These are phyloP conservation scores for Lodderomyces parapsilosis DNA, from an alignment of 1,139 yeast species.

Conservation along the genomic window DNA sequence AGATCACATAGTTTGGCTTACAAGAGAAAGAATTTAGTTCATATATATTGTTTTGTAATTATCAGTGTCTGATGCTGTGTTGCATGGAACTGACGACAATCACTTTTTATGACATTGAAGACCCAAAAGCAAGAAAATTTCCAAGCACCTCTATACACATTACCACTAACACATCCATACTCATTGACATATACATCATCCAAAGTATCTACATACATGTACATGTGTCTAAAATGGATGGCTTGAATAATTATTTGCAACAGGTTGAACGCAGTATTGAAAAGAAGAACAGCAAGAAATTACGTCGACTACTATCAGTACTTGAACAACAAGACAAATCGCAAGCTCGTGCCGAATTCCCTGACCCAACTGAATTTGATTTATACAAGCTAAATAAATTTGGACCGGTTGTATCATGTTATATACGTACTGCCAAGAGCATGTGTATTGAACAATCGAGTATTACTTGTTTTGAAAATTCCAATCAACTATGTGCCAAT, in stretches of 20 bases:
- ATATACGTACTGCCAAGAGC: constrained; percentile 39
- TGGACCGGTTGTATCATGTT: constrained; percentile 32
- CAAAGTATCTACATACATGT: too few relatives aligned
- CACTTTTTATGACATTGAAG: too few relatives aligned
- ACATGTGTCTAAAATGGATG: too few relatives aligned
- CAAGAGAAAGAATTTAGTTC: too few relatives aligned
- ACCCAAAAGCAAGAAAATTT: too few relatives aligned
- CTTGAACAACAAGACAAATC: constrained; percentile 33
- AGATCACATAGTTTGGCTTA: too few relatives aligned
- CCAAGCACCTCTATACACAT: too few relatives aligned
- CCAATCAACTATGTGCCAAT: constrained; percentile 43
- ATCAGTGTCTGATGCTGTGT: too few relatives aligned
- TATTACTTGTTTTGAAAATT: constrained; percentile 36
- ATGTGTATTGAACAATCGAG: constrained; percentile 37
- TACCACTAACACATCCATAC: too few relatives aligned
- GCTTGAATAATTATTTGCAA: background rate
- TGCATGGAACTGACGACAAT: too few relatives aligned
- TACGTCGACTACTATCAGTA: constrained; percentile 26
- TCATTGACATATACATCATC: too few relatives aligned
- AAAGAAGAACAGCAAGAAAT: constrained; percentile 19
- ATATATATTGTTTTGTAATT: too few relatives aligned
- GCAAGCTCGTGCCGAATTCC: constrained; percentile 24
- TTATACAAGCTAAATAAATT: constrained; percentile 39
- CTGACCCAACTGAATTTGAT: constrained; percentile 42
- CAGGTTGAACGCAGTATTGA: background rate